Base-by-base conservation (phyloP, 768 basidiomycete species). In the Melanogaster broomeanus region DNA sequence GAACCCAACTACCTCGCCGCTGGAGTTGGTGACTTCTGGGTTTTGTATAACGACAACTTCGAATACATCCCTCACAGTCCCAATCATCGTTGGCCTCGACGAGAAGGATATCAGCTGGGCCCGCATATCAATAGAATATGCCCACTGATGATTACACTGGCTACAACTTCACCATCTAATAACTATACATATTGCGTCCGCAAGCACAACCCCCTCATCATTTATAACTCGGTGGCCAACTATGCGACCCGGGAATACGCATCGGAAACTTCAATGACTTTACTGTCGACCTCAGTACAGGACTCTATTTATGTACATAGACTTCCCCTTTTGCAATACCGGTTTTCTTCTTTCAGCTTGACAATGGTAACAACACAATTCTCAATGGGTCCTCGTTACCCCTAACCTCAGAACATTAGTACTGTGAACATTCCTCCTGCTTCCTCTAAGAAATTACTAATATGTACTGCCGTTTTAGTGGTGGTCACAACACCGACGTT, bases 261-360 rank as follows among this genome's bases (percentile, higher is more conserved):
- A 72, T 78, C 56, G 74, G 83, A 28, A 84, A 81, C 63, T 84
- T 83, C 63, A 85, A 83, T 54, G 74, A 84, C 57, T 82, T 85
- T 48, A 75, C 78, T 3, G 65, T 70, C 18, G 84, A 85, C 55
- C 65, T 83, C n/a, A n/a, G n/a, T n/a, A n/a, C n/a, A n/a, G n/a
- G 15, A 50, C 62, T 22, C 9, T 6, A 24, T 42, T 34, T 9
- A 19, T 28, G 11, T 27, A n/a, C n/a, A n/a, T n/a, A 21, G 21
- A 31, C 16, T 3, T 21, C 30, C 1, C n/a, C 2, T 10, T 25
- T 33, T 16, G 6, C 19, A 1, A 27, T 25, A 19, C 9, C 30
- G 37, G 34, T 21, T 47, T n/a, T 28, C 3, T 18, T 18, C 12
- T 15, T 15, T 24, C 24, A 65, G 64, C 51, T 66, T 6, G 61